Conservation (phyloP, 345 rosid genomes). For the Kernera saxatilis region DNA sequence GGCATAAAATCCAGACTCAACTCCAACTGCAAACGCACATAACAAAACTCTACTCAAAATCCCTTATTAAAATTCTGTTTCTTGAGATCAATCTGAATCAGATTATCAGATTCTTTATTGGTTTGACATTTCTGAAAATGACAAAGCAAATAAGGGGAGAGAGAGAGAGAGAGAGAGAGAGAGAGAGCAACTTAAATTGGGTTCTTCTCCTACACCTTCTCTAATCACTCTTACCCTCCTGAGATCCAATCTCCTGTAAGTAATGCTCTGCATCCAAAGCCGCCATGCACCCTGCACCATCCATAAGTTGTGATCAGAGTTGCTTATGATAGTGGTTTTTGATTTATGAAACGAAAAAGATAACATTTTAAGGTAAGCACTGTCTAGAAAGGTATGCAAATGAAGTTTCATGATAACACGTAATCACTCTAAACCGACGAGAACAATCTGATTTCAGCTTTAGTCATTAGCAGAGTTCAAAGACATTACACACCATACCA, state of each 20-base stretch:
- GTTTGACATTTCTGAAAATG: background rate
- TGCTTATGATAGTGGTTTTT: background rate
- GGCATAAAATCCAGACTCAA: conserved; percentile 14
- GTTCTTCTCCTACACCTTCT: background rate
- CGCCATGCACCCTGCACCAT: conserved; percentile 92
- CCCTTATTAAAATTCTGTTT: background rate
- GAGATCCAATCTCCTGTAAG: conserved; percentile 74
- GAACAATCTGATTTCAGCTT: background rate
- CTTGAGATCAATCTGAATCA: background rate
- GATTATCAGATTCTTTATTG: conserved; percentile 10
- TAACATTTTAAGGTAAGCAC: background rate
- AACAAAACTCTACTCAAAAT: conserved; percentile 5
- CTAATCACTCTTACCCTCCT: conserved; percentile 55
- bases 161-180: background rate
- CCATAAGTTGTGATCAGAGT: background rate
- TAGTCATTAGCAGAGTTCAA: background rate
- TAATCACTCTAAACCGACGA: background rate
- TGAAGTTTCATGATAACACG: background rate
- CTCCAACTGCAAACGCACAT: conserved; percentile 25
- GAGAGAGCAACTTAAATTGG: background rate
- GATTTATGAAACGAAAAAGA: background rate
- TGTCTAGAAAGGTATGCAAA: background rate
- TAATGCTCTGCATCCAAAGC: conserved; percentile 97
- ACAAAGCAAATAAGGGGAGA: background rate
- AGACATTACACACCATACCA: background rate